Evolutionary conservation across 805 yeast genomes (phyloP), one percentile per base, ranked within the genome.

Genomic region (Candida railenensis): DNA sequence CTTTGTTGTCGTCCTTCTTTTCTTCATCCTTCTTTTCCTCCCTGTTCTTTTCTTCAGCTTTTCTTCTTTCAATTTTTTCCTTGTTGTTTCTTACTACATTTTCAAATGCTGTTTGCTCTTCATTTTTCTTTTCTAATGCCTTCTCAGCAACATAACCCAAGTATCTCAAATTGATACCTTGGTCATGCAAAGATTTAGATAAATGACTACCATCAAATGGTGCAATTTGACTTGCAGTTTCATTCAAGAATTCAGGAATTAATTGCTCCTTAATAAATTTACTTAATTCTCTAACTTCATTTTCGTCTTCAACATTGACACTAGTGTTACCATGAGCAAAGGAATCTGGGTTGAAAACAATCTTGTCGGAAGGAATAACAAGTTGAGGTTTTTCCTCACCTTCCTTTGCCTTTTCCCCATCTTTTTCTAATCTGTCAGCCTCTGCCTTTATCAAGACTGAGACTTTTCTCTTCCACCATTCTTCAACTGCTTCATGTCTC

Each of bases 91-190:
- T 55, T 42, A 62, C 53, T 14, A 47, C 45, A 34, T 55, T 54
- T 39, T 53, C 52, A 22, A 50, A 21, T 9, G 56, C 54, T 28
- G 54, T 45, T 11, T 55, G 48, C 21, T 48, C 51, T 3, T 47
- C 52, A 5, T 46, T 53, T 30, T 53, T 62, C 45, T 53, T 61
- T 3, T 30, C 43, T n/a, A 54, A 22, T 44, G 66, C 61, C 43
- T 63, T 57, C 30, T 62, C 58, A 19, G 83, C 83, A 52, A 88
- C 60, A 15, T 58, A 64, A 49, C 97, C 97, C 57, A 92, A 74
- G 61, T 92, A 92, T 71, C 98, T 85, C 67, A 91, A 62, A 64
- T 89, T 91, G 63, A 92, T 83, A 74, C 99, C 99, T 46, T 74
- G 72, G 51, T 78, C 79, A 65, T 94, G 99, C 66, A 92, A 66